phyloP scores from a whole-genome alignment of 345 rosid genomes.

The Balakata baccata region DNA sequence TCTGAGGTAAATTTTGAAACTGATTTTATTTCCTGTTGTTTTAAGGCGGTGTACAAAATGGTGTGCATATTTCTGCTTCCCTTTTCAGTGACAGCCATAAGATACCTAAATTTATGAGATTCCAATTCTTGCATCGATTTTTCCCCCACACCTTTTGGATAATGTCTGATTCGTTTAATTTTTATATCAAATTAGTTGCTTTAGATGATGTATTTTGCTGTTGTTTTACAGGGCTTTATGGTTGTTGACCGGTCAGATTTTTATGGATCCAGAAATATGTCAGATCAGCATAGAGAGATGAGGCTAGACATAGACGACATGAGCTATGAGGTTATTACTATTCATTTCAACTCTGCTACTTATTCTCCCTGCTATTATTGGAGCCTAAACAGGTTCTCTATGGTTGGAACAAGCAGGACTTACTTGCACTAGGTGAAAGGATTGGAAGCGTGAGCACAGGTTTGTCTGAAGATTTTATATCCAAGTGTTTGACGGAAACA shows the following conservation, averaged over 20 bases:
- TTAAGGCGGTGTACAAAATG: not conserved
- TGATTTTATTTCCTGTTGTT: not conserved
- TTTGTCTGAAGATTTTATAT: slow-evolving; percentile 52
- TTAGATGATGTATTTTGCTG: not conserved
- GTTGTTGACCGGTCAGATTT: slow-evolving; percentile 48
- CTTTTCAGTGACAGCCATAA: not conserved
- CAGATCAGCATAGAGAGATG: slow-evolving; percentile 85
- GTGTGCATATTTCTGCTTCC: not conserved
- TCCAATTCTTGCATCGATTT: not conserved
- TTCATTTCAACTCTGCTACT: not conserved
- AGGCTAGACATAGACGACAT: slow-evolving; percentile 82
- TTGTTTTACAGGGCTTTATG: slow-evolving; percentile 54
- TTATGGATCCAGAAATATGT: slow-evolving; percentile 51
- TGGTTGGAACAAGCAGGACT: slow-evolving; percentile 49
- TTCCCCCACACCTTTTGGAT: not conserved
- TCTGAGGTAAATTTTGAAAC: slow-evolving; percentile 49
- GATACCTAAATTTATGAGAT: not conserved
- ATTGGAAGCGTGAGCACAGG: slow-evolving; percentile 85
- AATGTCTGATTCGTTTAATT: not conserved
- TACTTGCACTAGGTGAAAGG: slow-evolving; percentile 83
- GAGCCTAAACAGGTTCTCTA: slow-evolving; percentile 4
- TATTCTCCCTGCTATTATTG: not conserved
- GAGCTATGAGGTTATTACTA: slow-evolving; percentile 72
- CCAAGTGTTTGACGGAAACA: slow-evolving; percentile 54
- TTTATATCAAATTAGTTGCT: not conserved